Conservation (phyloP, 352 stramenopile species). For the Phytophthora pluvialis region DNA sequence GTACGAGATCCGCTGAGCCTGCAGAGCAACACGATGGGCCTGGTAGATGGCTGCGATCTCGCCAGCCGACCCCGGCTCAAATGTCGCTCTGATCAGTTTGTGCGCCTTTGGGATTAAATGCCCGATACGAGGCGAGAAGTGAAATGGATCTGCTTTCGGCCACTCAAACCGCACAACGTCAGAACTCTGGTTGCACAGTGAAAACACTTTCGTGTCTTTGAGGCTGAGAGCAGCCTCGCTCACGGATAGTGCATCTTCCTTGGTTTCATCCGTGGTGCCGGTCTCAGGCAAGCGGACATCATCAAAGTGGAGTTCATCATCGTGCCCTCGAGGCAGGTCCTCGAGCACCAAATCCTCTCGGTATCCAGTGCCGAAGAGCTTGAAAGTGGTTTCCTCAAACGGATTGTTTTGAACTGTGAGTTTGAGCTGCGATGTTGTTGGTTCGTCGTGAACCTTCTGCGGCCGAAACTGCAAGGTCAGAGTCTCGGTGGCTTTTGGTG, state of each 20-base stretch:
- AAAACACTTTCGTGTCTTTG: constrained; percentile 76
- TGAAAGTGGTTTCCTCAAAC: constrained; percentile 88
- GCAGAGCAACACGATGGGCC: constrained; percentile 45
- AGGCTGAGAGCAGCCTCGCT: constrained; percentile 1
- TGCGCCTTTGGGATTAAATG: constrained; percentile 67
- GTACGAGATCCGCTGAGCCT: constrained; percentile 66
- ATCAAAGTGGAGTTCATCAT: constrained; percentile 89
- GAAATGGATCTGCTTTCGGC: constrained; percentile 58
- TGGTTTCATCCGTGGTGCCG: not conserved
- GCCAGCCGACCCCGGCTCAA: constrained; percentile 42
- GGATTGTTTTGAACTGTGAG: constrained; percentile 92
- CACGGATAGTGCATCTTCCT: not conserved
- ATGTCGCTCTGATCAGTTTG: constrained; percentile 81
- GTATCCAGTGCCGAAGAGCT: constrained; percentile 77
- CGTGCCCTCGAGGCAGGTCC: constrained; percentile 73
- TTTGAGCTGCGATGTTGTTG: constrained; percentile 59
- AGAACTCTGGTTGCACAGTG: constrained; percentile 69
- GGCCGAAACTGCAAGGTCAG: constrained; percentile 88
- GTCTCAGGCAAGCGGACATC: constrained; percentile 68
- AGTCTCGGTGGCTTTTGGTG: constrained; percentile 65
- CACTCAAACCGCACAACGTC: constrained; percentile 80
- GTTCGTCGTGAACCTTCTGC: constrained; percentile 73
- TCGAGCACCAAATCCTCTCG: constrained; percentile 89
- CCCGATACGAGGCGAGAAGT: constrained; percentile 74
- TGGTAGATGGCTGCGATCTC: constrained; percentile 45